phyloP scores from a whole-genome alignment of 208 protist species.

The Plasmodiophora brassicae region DNA sequence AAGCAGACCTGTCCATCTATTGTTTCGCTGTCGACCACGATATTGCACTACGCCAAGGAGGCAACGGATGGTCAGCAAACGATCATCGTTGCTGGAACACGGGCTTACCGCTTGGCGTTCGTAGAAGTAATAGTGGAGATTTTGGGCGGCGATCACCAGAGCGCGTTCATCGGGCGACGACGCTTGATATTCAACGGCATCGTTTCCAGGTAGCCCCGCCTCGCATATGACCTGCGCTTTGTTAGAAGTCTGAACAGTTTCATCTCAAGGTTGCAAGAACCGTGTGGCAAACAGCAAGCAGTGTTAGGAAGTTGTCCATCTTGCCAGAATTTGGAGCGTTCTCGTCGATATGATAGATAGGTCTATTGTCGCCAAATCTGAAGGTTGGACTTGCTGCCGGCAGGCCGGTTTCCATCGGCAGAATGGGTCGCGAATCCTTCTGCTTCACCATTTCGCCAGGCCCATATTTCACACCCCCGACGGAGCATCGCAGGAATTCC shows the following conservation, averaged over 20 bases:
- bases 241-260: neutral
- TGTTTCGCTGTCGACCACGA: neutral
- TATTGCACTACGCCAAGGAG: neutral
- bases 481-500: slow-evolving; percentile 49
- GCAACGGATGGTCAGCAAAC: no score
- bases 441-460: neutral
- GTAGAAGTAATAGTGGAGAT: slow-evolving; percentile 31
- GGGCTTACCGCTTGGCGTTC: slow-evolving; percentile 15
- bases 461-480: neutral
- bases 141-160: slow-evolving; percentile 27
- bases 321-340: neutral
- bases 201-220: neutral
- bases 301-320: slow-evolving; percentile 21
- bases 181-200: slow-evolving; percentile 42
- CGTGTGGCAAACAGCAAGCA: slow-evolving; percentile 34
- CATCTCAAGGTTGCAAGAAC: neutral
- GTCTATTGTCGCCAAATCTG: slow-evolving; percentile 16
- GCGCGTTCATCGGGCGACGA: slow-evolving; percentile 40
- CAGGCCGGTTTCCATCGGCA: neutral
- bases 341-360: slow-evolving; percentile 26
- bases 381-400: neutral
- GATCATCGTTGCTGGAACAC: no score
- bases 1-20: neutral
- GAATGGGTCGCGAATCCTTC: neutral
- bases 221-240: slow-evolving; percentile 22